Conservation (phyloP, 2,329 filamentous ascomycete genomes). For the Clarireedia paspali region DNA sequence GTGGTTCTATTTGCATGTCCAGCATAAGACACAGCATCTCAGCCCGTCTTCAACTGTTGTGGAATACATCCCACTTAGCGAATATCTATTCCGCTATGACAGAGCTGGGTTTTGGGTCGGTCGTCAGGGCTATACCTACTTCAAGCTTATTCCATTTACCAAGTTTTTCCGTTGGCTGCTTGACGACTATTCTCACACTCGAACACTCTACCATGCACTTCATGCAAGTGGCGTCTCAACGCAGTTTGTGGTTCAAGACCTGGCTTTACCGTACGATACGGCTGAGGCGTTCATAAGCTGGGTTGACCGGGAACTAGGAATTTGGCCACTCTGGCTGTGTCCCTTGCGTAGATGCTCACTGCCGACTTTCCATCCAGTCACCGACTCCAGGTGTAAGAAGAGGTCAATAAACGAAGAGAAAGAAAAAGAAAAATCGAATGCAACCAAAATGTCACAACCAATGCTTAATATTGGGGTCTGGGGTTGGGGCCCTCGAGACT, state of each 20-base stretch:
- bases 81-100: conserved; percentile 56
- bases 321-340: conserved; percentile 54
- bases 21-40: conserved; percentile 27
- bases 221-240: conserved; percentile 49
- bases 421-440: too few relatives aligned
- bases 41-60: conserved; percentile 25
- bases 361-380: conserved; percentile 30
- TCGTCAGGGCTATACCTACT: conserved; percentile 52
- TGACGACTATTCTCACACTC: conserved; percentile 53
- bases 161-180: conserved; percentile 48
- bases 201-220: conserved; percentile 54
- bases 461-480: conserved; percentile 65
- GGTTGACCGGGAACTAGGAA: conserved; percentile 36
- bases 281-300: conserved; percentile 46
- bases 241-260: conserved; percentile 54
- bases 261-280: conserved; percentile 47
- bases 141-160: conserved; percentile 49
- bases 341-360: conserved; percentile 34
- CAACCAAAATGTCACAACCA: conserved; percentile 29
- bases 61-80: conserved; percentile 35
- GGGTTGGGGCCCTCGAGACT: conserved; percentile 65
- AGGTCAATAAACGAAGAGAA: conserved; percentile 4
- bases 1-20: conserved; percentile 59
- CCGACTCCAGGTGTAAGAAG: conserved; percentile 10
- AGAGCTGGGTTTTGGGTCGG: conserved; percentile 60